These are phyloP conservation scores for Globisporangium megalacanthum DNA, from an alignment of 352 stramenopile genomes.

Conservation along the genomic window DNA sequence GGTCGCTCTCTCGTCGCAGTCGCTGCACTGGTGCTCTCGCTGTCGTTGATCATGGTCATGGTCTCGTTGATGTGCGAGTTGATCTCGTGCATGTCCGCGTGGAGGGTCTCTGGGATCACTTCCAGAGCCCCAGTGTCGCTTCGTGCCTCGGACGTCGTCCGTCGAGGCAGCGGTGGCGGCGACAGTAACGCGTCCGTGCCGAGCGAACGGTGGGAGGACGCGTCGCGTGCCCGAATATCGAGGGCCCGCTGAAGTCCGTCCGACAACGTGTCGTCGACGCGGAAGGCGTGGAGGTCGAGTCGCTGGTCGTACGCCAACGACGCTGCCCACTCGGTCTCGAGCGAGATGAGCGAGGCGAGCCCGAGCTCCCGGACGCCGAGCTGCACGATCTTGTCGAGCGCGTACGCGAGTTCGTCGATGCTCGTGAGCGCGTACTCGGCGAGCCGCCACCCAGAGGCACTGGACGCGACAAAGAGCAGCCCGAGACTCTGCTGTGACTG, in stretches of 20 bases:
- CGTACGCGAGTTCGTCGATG: conserved; percentile 44
- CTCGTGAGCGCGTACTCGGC: conserved; percentile 16
- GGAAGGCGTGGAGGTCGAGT: conserved; percentile 11
- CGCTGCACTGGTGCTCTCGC: not conserved
- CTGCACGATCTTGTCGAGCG: conserved; percentile 35
- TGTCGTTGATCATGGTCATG: conserved; percentile 6
- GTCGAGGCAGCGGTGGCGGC: not conserved
- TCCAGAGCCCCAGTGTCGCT: conserved; percentile 3
- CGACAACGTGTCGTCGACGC: conserved; percentile 2
- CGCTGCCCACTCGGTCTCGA: conserved; percentile 11
- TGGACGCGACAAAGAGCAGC: conserved; percentile 27
- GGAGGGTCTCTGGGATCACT: conserved; percentile 4
- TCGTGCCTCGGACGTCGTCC: conserved; percentile 3
- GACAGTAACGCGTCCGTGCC: not conserved
- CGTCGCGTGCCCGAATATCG: not conserved
- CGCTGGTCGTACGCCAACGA: conserved; percentile 8
- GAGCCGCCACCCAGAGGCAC: conserved; percentile 31
- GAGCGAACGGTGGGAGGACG: too few species aligned
- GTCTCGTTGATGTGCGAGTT: conserved; percentile 9
- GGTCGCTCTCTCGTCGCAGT: not conserved
- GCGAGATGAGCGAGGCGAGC: not conserved
- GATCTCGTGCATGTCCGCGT: conserved; percentile 1
- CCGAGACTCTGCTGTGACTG: conserved; percentile 23
- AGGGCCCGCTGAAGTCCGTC: conserved; percentile 9
- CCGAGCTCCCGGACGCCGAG: conserved; percentile 8